Percentiles rank a stretch among this genome's conserved stretches.
phyloP scores from a whole-genome alignment of 2,329 filamentous ascomycete species.

The Periconia digitata region DNA sequence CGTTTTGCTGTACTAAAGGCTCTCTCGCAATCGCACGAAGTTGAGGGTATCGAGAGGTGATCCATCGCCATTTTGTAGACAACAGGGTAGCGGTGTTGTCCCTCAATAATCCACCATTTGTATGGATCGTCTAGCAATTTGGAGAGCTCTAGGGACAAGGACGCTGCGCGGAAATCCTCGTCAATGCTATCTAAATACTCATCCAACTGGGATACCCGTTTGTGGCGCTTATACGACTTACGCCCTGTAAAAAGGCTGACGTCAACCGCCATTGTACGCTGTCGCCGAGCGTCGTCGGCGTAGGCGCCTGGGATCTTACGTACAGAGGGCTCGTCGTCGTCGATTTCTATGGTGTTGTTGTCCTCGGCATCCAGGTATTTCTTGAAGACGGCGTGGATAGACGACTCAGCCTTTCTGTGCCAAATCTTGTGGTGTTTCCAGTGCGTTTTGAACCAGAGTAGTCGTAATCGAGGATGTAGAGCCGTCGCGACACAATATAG shows the following conservation, averaged over 20 bases:
- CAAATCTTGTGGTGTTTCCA: constrained; percentile 1
- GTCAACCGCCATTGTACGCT: constrained; percentile 3
- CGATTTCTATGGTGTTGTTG: neutral
- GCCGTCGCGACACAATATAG: constrained; percentile 7
- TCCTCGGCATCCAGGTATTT: constrained; percentile 1
- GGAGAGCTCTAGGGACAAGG: neutral
- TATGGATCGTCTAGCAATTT: constrained; percentile 1
- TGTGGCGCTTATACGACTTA: constrained; percentile 5
- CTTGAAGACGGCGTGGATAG: constrained; percentile 1
- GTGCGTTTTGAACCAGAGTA: constrained; percentile 8
- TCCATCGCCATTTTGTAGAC: constrained; percentile 12
- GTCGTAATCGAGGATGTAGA: constrained; percentile 7
- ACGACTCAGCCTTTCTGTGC: constrained; percentile 3
- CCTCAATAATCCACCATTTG: constrained; percentile 7
- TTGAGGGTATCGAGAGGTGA: constrained; percentile 9
- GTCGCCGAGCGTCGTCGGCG: neutral
- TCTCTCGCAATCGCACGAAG: constrained; percentile 10
- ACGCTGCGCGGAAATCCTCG: constrained; percentile 1
- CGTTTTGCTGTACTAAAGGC: constrained; percentile 6
- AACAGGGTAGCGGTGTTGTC: constrained; percentile 4
- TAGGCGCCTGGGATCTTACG: constrained; percentile 4
- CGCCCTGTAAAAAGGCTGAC: constrained; percentile 1
- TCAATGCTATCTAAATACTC: constrained; percentile 7
- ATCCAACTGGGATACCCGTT: constrained; percentile 5
- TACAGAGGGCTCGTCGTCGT: neutral